Evolutionary conservation across 192 early-diverging fungal species (phyloP), one percentile per base, ranked within the genome.

Genomic region (Diversispora eburnea): DNA sequence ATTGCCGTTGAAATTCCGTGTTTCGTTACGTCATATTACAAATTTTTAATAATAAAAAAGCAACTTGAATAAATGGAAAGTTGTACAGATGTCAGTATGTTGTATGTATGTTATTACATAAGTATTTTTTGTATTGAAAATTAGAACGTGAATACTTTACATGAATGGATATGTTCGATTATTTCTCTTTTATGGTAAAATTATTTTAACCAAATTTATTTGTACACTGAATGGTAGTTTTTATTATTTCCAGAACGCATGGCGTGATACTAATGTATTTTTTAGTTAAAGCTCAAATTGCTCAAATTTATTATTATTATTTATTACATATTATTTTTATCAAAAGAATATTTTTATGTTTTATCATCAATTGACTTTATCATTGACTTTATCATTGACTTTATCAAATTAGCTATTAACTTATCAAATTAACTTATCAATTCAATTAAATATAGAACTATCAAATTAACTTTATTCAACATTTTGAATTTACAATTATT

Each of bases 331-430:
- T 17, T 48, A 68, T 41, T 68, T 68, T 68, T 68, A 19, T 19
- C 33, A 10, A 25, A 68, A 68, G 22, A 54, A 68, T 52, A 68
- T 68, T 52, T 68, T 68, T 41, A 68, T 68, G 67, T 33, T 33
- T 33, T 1, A 33, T 33, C 25, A 33, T 33, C 25, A 33, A 33
- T 33, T 33, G 25, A 33, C 2, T 33, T 33, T 33, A 33, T 33
- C 25, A 33, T 33, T 33, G 25, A 33, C 25, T 33, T 33, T 33
- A n/a, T n/a, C n/a, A n/a, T n/a, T n/a, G n/a, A n/a, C 25, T 33
- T 33, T 33, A 33, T 33, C 25, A 33, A n/a, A n/a, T 33, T 2
- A 33, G 0, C 25, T 1, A 33, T 33, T 33, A 33, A 33, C 25
- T 33, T 33, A 33, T 33, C 25, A 2, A 33, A 33, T 33, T 33